Evolutionary conservation across 257 asterid species (phyloP).

Genomic region (Phtheirospermum japonicum): DNA sequence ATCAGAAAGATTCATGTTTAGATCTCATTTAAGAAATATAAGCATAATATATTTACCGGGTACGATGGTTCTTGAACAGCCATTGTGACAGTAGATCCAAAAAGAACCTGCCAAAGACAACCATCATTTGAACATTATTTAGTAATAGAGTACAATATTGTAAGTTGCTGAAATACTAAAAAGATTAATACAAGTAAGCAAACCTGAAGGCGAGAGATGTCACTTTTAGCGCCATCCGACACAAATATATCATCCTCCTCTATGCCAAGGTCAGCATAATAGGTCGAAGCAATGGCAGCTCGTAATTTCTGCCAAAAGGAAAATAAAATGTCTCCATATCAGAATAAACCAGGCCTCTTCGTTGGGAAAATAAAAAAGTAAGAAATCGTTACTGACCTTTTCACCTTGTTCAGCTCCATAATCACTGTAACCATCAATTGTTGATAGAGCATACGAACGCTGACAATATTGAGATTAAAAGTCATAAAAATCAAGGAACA

Average conservation of each 20-base stretch:
- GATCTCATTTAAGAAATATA: conserved; percentile 7
- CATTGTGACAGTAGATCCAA: conserved; percentile 85
- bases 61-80: conserved; percentile 99
- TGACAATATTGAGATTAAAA: conserved; percentile 33
- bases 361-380: too few relatives aligned
- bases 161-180: background rate
- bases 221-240: conserved; percentile 99
- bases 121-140: background rate
- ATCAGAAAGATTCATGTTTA: background rate
- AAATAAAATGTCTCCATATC: conserved; percentile 1
- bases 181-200: conserved; percentile 20
- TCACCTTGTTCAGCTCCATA: conserved; percentile 99
- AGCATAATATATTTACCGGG: conserved; percentile 53
- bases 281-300: conserved; percentile 85
- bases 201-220: conserved; percentile 97
- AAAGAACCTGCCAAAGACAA: conserved; percentile 65
- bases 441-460: conserved; percentile 74
- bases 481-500: conserved; percentile 20
- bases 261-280: conserved; percentile 77
- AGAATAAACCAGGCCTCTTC: background rate
- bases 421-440: conserved; percentile 81
- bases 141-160: background rate
- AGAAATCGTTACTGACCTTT: conserved; percentile 68
- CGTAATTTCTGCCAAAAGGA: conserved; percentile 56
- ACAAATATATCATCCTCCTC: conserved; percentile 90